Conservation (phyloP, 129 eudicot genomes). For the Dittrichia graveolens region DNA sequence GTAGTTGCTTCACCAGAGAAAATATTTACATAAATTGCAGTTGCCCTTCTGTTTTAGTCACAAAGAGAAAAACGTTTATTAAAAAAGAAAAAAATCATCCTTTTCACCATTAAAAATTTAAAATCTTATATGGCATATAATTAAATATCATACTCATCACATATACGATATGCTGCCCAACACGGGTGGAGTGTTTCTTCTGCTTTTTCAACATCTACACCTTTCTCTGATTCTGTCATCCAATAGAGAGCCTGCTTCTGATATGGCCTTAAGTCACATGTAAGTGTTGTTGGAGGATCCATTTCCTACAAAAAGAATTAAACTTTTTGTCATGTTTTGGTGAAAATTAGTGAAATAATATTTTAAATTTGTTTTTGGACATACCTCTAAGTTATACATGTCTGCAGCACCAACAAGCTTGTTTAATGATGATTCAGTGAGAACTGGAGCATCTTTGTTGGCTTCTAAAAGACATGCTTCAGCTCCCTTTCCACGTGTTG, state of each 20-base stretch:
- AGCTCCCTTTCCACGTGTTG: constrained; percentile 47
- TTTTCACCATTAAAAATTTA: not conserved
- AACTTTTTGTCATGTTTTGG: not conserved
- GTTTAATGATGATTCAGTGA: constrained; percentile 74
- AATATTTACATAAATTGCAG: constrained; percentile 70
- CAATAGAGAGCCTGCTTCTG: constrained; percentile 87
- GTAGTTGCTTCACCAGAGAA: constrained; percentile 94
- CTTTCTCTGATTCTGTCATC: constrained; percentile 79
- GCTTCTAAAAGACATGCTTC: constrained; percentile 40
- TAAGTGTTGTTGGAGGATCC: constrained; percentile 69
- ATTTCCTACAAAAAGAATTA: constrained; percentile 50
- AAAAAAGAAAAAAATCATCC: not conserved
- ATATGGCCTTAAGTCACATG: constrained; percentile 76
- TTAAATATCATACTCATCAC: constrained; percentile 60
- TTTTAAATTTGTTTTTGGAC: not conserved
- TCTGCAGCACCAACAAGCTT: constrained; percentile 91
- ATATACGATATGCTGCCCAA: constrained; percentile 80
- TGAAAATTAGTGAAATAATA: not conserved
- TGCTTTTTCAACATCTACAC: constrained; percentile 68
- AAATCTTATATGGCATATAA: not conserved
- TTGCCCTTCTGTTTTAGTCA: constrained; percentile 56
- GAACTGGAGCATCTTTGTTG: constrained; percentile 54
- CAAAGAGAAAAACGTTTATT: not conserved
- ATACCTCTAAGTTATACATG: constrained; percentile 70
- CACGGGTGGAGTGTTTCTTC: constrained; percentile 79